Conservation (phyloP, 495 filamentous ascomycete species). For the Diplogelasinospora grovesii region DNA sequence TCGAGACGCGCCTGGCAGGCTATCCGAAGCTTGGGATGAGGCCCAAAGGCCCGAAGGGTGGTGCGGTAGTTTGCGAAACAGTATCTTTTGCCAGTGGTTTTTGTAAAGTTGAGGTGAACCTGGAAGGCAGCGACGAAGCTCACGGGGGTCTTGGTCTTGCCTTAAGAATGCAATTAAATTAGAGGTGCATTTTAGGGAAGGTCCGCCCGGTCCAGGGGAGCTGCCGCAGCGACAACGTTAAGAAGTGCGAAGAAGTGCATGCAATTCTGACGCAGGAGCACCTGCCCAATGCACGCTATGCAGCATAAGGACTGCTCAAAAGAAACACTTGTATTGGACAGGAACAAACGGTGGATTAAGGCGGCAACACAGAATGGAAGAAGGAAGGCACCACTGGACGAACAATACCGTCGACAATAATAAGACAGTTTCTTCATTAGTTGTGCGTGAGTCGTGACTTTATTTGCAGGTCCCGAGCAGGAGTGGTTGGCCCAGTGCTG, state of each 20-base stretch:
- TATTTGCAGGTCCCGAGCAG: not conserved
- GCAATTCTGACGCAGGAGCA: constrained; percentile 5
- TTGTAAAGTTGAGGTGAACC: not conserved
- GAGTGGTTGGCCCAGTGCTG: constrained; percentile 2
- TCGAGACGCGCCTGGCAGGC: too few relatives aligned
- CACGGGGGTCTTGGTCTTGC: constrained; percentile 16
- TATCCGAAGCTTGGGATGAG: too few relatives aligned
- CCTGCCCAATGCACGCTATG: too few relatives aligned
- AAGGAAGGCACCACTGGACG: not conserved
- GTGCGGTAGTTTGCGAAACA: not conserved
- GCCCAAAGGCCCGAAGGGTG: not conserved
- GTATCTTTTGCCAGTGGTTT: not conserved
- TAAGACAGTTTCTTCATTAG: too few relatives aligned
- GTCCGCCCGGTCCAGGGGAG: constrained; percentile 17
- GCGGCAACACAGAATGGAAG: not conserved
- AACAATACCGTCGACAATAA: not conserved
- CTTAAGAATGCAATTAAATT: constrained; percentile 25
- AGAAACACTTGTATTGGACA: not conserved
- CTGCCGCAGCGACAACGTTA: constrained; percentile 10
- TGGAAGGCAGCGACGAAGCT: not conserved
- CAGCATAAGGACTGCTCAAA: too few relatives aligned
- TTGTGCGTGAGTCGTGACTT: too few relatives aligned
- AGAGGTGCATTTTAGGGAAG: constrained; percentile 20
- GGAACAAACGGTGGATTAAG: too few relatives aligned
- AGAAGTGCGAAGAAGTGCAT: not conserved